phyloP scores from a whole-genome alignment of 176 grass and related monocot genomes.

The Chrysopogon serrulatus region DNA sequence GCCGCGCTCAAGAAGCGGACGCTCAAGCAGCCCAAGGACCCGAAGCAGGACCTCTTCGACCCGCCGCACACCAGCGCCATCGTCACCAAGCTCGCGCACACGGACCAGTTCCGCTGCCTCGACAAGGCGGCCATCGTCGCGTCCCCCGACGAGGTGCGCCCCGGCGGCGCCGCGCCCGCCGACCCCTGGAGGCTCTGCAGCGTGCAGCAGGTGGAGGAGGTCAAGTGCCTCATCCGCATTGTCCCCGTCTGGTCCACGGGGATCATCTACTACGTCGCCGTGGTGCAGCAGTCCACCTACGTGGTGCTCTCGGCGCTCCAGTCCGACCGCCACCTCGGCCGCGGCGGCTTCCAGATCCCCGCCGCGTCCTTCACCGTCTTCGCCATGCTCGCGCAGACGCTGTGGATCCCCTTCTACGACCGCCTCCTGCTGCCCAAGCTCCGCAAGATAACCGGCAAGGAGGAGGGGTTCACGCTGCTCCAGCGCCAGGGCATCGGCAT shows the following conservation, averaged over 20 bases:
- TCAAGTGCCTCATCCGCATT: slow-evolving; percentile 82
- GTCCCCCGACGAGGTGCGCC: slow-evolving; percentile 38
- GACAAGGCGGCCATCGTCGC: slow-evolving; percentile 80
- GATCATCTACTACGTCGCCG: slow-evolving; percentile 86
- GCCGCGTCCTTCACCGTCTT: slow-evolving; percentile 89
- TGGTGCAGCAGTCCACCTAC: slow-evolving; percentile 87
- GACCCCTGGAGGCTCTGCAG: slow-evolving; percentile 75
- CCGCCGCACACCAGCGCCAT: slow-evolving; percentile 73
- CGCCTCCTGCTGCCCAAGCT: slow-evolving; percentile 60
- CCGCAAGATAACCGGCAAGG: slow-evolving; percentile 40
- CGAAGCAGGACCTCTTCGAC: slow-evolving; percentile 73
- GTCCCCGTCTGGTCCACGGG: slow-evolving; percentile 82
- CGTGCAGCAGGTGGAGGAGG: slow-evolving; percentile 91
- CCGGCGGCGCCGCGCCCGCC: slow-evolving; percentile 16
- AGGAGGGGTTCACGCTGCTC: slow-evolving; percentile 66
- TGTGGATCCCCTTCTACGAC: slow-evolving; percentile 95
- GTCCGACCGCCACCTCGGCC: slow-evolving; percentile 75
- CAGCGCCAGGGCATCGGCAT: slow-evolving; percentile 93
- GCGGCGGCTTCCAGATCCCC: slow-evolving; percentile 64
- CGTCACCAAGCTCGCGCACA: slow-evolving; percentile 66
- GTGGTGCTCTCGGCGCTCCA: slow-evolving; percentile 77
- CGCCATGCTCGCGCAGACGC: slow-evolving; percentile 73
- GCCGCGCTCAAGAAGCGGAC: slow-evolving; percentile 50
- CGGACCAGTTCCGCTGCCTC: slow-evolving; percentile 80
- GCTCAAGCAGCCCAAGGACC: slow-evolving; percentile 66